Evolutionary conservation across 495 filamentous ascomycete genomes (phyloP), one percentile per base, ranked within the genome.

Genomic region (Xylaria nigripes): DNA sequence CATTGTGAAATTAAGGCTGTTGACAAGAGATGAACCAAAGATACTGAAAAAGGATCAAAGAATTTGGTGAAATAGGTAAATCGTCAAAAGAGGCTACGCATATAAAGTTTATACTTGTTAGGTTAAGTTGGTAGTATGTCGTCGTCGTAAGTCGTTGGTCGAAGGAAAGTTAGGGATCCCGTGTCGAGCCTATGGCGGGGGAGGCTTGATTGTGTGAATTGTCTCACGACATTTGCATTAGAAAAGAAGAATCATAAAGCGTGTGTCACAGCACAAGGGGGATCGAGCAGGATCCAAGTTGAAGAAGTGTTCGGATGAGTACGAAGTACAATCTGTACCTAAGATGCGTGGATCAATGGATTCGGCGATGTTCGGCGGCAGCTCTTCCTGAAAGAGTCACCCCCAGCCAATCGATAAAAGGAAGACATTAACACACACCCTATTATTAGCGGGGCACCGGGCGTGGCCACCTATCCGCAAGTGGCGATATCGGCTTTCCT

Each of bases 1-100:
- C 73, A 76, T 76, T 43, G 55, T 54, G 24, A 42, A 53, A 60
- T 30, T 43, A 44, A 53, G 48, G 53, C 29, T 45, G 49, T 45
- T 9, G 10, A 22, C 18, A 16, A 32, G 29, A 23, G 43, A 4
- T n/a, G n/a, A n/a, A n/a, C n/a, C n/a, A n/a, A n/a, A n/a, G n/a
- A n/a, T n/a, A n/a, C n/a, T n/a, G n/a, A n/a, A n/a, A n/a, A n/a
- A n/a, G n/a, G n/a, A n/a, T n/a, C n/a, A n/a, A n/a, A n/a, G n/a
- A n/a, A n/a, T n/a, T n/a, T n/a, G n/a, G n/a, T n/a, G n/a, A n/a
- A n/a, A n/a, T n/a, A n/a, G n/a, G n/a, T n/a, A n/a, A n/a, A n/a
- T n/a, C n/a, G n/a, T n/a, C n/a, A n/a, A n/a, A 25, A 15, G 13
- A 6, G 21, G 21, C 21, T 6, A 25, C 22, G 21, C 40, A 23